Conservation (phyloP, 2,329 filamentous ascomycete species). For the Cytospora schulzeri region DNA sequence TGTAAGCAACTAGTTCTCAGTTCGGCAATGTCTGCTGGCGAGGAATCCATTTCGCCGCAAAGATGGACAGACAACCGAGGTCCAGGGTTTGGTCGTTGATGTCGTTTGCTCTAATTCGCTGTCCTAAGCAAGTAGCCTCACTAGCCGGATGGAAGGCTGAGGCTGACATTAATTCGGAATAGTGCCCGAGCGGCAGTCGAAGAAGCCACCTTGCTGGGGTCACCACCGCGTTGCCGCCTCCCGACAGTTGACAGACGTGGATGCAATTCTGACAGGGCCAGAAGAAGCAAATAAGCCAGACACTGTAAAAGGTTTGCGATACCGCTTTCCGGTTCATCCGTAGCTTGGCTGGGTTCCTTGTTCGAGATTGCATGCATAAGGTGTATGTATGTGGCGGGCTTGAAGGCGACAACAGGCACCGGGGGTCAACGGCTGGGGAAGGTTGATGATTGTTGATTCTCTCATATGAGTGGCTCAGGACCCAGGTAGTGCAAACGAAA, state of each 20-base stretch:
- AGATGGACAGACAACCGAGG: neutral
- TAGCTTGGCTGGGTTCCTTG: too few relatives aligned
- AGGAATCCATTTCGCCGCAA: neutral
- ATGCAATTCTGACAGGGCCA: conserved; percentile 5
- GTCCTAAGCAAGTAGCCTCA: neutral
- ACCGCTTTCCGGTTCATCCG: neutral
- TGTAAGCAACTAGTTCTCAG: neutral
- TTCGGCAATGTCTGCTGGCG: neutral
- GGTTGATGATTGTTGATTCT: neutral
- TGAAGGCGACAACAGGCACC: neutral
- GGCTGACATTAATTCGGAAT: conserved; percentile 6
- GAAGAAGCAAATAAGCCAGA: neutral
- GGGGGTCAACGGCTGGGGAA: neutral
- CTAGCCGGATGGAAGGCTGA: neutral
- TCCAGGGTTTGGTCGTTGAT: neutral
- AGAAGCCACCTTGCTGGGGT: conserved; percentile 7
- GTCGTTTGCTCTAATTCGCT: neutral
- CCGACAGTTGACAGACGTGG: conserved; percentile 3
- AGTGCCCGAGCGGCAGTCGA: conserved; percentile 15
- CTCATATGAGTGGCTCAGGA: neutral
- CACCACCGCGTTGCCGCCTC: neutral
- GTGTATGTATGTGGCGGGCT: neutral
- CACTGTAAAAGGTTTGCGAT: neutral
- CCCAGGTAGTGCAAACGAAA: conserved; percentile 25
- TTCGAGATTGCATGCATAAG: neutral